Evolutionary conservation across 768 basidiomycete species (phyloP).

Genomic region (Mycena alexandri): DNA sequence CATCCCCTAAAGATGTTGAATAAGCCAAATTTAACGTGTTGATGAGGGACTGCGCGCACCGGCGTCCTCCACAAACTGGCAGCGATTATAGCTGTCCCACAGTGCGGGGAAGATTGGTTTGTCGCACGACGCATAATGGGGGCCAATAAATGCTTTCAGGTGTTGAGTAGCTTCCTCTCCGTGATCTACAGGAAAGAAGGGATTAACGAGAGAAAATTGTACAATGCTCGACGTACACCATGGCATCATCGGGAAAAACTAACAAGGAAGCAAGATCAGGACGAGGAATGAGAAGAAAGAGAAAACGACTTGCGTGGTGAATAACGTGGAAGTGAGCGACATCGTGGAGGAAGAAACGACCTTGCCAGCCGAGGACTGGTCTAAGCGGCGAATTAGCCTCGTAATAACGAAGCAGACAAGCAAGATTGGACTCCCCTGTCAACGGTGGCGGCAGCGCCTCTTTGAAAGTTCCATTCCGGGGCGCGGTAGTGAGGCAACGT

Average conservation of each 20-base stretch:
- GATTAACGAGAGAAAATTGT: neutral
- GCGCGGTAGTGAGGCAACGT: conserved; percentile 60
- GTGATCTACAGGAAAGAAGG: conserved; percentile 37
- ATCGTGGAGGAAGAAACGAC: conserved; percentile 63
- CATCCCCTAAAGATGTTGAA: no score
- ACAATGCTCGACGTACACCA: conserved; percentile 8
- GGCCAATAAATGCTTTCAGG: conserved; percentile 44
- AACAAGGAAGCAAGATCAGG: neutral
- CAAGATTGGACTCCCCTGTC: conserved; percentile 41
- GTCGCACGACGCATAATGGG: conserved; percentile 44
- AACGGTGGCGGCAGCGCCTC: conserved; percentile 62
- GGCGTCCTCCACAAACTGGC: conserved; percentile 48
- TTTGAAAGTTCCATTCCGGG: conserved; percentile 58
- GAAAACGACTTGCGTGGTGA: conserved; percentile 60
- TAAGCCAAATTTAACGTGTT: no score
- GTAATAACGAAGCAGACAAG: neutral
- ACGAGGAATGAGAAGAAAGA: neutral
- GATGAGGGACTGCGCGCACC: no score
- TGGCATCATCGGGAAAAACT: conserved; percentile 17
- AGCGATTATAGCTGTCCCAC: conserved; percentile 48
- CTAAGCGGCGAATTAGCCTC: conserved; percentile 27
- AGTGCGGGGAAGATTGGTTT: conserved; percentile 44
- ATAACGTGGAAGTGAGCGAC: conserved; percentile 74
- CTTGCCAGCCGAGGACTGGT: conserved; percentile 60
- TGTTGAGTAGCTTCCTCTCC: conserved; percentile 45